phyloP scores from a whole-genome alignment of 768 basidiomycete genomes.

The Boletus bicolor region DNA sequence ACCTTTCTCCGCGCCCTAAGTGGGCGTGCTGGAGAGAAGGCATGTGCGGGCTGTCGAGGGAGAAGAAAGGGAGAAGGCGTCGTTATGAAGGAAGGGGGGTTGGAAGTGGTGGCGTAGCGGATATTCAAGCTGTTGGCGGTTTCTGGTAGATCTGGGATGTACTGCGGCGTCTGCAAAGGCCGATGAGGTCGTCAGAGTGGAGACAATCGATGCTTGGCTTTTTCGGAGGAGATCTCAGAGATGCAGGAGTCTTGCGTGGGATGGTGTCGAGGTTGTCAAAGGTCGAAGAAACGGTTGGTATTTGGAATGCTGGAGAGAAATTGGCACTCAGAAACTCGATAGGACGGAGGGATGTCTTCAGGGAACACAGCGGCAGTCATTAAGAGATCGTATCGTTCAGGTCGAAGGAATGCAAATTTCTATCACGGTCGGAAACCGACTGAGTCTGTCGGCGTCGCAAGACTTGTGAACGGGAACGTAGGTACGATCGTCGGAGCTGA shows the following conservation, averaged over 20 bases:
- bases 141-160: not conserved
- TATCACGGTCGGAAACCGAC: not conserved
- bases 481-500: not conserved
- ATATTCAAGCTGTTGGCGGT: not conserved
- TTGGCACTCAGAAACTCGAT: not conserved
- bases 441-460: not conserved
- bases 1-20: slow-evolving; percentile 15
- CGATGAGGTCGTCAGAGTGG: not conserved
- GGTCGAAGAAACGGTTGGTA: not conserved
- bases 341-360: not conserved
- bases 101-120: not conserved
- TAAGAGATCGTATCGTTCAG: not conserved
- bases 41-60: slow-evolving; percentile 2
- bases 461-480: not conserved
- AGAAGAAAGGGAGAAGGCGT: not conserved
- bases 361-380: not conserved
- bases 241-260: not conserved
- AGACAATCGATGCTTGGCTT: not conserved
- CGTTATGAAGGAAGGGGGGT: not conserved
- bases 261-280: not conserved
- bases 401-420: not conserved
- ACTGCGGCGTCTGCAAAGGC: not conserved
- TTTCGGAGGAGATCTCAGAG: not conserved
- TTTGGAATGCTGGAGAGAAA: not conserved
- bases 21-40: slow-evolving; percentile 18